Base-by-base conservation (phyloP, 192 early-diverging fungal genomes). In the Ambispora gerdemannii region DNA sequence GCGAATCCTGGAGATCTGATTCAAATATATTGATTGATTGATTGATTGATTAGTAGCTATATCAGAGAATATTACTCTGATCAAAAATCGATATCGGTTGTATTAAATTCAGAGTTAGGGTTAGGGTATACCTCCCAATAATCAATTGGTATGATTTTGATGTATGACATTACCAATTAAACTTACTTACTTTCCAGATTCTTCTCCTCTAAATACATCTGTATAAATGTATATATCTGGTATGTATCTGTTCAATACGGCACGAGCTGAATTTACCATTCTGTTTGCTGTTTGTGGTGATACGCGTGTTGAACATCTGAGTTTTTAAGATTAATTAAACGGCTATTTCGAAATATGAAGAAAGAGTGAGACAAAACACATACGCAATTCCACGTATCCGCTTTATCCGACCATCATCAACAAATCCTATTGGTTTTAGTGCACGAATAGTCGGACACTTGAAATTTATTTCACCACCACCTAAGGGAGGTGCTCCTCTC, bases 181-280 rank as follows among this genome's bases (percentile, higher is more conserved):
- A 10, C 19, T 60, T 63, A 72, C 77, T 73, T 71, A 81, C 62
- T 89, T 77, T 34, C 97, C 95, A 19, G 91, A 89, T 69, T 98
- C 95, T 7, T 88, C 90, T n/a, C 97, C 95, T 74, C 95, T 95
- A 77, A 92, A 97, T 52, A 96, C 92, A 80, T 98, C 97, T 27
- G 97, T 95, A 78, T 95, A 97, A 61, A 99, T 89, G 74, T 96
- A 97, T 34, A 99, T 92, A 75, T 99, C 95, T 4, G 95, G 95
- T 69, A 98, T 96, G 77, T 91, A 98, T 67, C 87, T 86, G 60
- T 95, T 97, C 60, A 99, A 80, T 71, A 94, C 81, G 3, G 86
- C 80, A 50, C 97, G 81, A 24, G 95, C 92, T 3, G 94, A 80
- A 72, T 97, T 91, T 3, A 93, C 91, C 64, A 96, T 85, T 32